Evolutionary conservation across 108 stramenopile genomes (phyloP).

Genomic region (Cyclotella distinguenda): DNA sequence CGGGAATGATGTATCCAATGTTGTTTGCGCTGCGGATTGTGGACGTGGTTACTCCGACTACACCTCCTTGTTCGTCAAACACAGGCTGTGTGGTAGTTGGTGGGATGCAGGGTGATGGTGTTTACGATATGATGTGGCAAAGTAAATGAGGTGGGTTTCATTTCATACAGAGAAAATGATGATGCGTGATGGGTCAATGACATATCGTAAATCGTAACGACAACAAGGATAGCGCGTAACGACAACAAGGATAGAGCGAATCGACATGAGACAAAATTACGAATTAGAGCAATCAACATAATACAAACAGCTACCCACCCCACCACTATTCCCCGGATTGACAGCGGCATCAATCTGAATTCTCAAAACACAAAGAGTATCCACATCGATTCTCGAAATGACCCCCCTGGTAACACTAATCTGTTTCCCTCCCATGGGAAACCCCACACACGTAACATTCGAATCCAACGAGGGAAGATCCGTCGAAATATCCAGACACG

Average conservation of each 20-base stretch:
- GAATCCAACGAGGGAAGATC: slow-evolving; percentile 57
- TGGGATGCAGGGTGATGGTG: too few species aligned
- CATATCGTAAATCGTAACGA: too few species aligned
- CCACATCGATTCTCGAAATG: slow-evolving; percentile 64
- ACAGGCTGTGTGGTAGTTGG: slow-evolving; percentile 43
- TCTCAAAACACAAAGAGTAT: slow-evolving; percentile 48
- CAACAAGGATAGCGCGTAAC: too few species aligned
- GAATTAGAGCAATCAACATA: neutral
- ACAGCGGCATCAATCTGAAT: slow-evolving; percentile 79
- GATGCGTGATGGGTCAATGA: too few species aligned
- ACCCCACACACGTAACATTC: slow-evolving; percentile 70
- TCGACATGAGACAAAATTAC: neutral
- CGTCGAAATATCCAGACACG: slow-evolving; percentile 6
- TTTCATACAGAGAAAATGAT: too few species aligned
- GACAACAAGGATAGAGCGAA: too few species aligned
- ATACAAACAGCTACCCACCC: slow-evolving; percentile 7
- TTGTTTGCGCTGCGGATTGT: slow-evolving; percentile 49
- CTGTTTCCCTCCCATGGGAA: slow-evolving; percentile 65
- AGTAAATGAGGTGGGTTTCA: too few species aligned
- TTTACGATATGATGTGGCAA: too few species aligned
- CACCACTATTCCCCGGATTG: slow-evolving; percentile 66
- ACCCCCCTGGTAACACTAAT: slow-evolving; percentile 67
- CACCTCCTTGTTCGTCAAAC: slow-evolving; percentile 57
- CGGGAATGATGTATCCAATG: slow-evolving; percentile 70
- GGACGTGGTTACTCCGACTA: slow-evolving; percentile 67